These are phyloP conservation scores for Pouteria campechiana DNA, from an alignment of 179 eudicot species.

Conservation along the genomic window DNA sequence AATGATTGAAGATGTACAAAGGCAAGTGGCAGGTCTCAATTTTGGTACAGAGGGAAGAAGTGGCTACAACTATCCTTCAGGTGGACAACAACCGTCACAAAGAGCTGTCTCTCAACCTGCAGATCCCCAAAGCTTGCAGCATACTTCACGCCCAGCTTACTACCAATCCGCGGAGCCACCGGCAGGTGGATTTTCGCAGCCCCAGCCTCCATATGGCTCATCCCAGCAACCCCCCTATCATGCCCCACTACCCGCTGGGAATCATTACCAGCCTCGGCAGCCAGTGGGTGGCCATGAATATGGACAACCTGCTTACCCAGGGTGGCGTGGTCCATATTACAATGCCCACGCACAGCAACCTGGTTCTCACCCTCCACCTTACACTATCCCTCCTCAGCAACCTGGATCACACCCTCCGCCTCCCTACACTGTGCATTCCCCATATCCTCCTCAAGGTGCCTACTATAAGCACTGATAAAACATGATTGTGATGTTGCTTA, in stretches of 20 bases:
- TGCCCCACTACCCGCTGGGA: slow-evolving; percentile 16
- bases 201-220: slow-evolving; percentile 25
- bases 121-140: slow-evolving; percentile 28
- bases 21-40: slow-evolving; percentile 76
- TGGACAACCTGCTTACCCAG: slow-evolving; percentile 94
- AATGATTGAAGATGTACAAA: slow-evolving; percentile 88
- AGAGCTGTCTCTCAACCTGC: slow-evolving; percentile 43
- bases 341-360: slow-evolving; percentile 65
- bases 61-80: slow-evolving; percentile 50
- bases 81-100: slow-evolving; percentile 49
- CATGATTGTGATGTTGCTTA: no score
- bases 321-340: slow-evolving; percentile 90
- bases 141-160: slow-evolving; percentile 36
- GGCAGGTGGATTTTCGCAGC: slow-evolving; percentile 38
- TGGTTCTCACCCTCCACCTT: slow-evolving; percentile 77
- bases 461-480: slow-evolving; percentile 67
- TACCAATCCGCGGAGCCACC: slow-evolving; percentile 53
- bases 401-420: no score
- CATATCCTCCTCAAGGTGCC: slow-evolving; percentile 77
- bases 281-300: slow-evolving; percentile 50
- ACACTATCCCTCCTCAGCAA: slow-evolving; percentile 46
- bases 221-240: slow-evolving; percentile 53
- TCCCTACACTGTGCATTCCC: no score
- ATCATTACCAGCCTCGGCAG: slow-evolving; percentile 51
- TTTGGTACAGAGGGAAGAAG: slow-evolving; percentile 33